Evolutionary conservation across 345 rosid species (phyloP).

Genomic region (Rhizophora apiculata): DNA sequence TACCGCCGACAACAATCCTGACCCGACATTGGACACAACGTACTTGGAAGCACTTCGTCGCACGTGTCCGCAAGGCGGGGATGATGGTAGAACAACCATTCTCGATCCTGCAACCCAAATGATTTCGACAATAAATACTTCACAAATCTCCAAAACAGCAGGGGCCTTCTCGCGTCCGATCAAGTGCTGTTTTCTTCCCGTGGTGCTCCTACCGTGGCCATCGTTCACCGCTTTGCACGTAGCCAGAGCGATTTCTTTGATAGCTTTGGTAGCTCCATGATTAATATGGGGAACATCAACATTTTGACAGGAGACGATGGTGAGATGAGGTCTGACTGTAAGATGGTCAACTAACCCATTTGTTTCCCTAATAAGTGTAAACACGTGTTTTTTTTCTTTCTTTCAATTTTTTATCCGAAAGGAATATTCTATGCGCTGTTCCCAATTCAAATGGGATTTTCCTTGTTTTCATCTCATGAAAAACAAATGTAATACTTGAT

Average conservation of each 20-base stretch:
- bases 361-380: too few relatives aligned
- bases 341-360: slow-evolving; percentile 32
- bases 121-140: slow-evolving; percentile 75
- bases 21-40: slow-evolving; percentile 47
- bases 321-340: slow-evolving; percentile 56
- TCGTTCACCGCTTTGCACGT: slow-evolving; percentile 51
- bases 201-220: slow-evolving; percentile 36
- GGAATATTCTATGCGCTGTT: too few relatives aligned
- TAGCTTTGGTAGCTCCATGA: slow-evolving; percentile 67
- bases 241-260: slow-evolving; percentile 48
- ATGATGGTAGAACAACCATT: slow-evolving; percentile 57
- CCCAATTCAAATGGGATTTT: too few relatives aligned
- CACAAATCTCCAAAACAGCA: slow-evolving; percentile 66
- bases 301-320: slow-evolving; percentile 60
- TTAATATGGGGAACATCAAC: slow-evolving; percentile 69
- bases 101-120: slow-evolving; percentile 60
- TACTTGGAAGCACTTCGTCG: slow-evolving; percentile 54
- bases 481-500: too few relatives aligned
- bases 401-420: too few relatives aligned
- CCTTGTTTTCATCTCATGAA: too few relatives aligned
- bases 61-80: slow-evolving; percentile 53
- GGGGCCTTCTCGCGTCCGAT: slow-evolving; percentile 70
- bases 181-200: slow-evolving; percentile 60
- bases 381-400: too few relatives aligned
- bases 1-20: slow-evolving; percentile 41